Evolutionary conservation across 2,329 filamentous ascomycete species (phyloP), one percentile per base, ranked within the genome.

Genomic region (Aspergillus sp.): DNA sequence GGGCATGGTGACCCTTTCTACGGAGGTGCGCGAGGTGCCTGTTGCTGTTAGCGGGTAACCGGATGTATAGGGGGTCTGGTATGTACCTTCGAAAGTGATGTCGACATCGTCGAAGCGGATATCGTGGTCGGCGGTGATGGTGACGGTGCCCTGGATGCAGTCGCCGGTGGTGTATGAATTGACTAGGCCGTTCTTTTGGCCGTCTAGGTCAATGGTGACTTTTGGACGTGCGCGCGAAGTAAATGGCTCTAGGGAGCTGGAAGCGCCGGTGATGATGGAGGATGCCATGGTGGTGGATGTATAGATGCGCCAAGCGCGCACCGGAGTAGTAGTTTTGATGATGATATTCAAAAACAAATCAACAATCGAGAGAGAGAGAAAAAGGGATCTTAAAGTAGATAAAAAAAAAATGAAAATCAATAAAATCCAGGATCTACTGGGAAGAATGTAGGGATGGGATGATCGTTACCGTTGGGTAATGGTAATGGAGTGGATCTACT

Each of bases 121-220:
- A 47, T 84, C 80, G 45, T 73, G 68, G n/a, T 73, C 68, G 3
- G 77, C 72, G 19, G 72, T 76, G 50, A 86, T 73, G 16, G 67
- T 73, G 5, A 80, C 78, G 22, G 72, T 74, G 11, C 83, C 83
- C 50, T 82, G 73, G 49, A 85, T 78, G 45, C 71, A 74, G 60
- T 85, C 83, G 60, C 80, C 72, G 7, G 81, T 84, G 2, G 82
- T 83, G 61, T 79, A 84, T 32, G 76, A 75, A 17, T 68, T 75
- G 38, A 78, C 68, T 35, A 73, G 71, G 8, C 65, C 62, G 5
- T 64, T 57, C n/a, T 56, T 58, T 51, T 73, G 68, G 16, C 61
- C 61, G 13, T 51, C 54, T 5, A 73, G 53, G 3, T 62, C 45
- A 30, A 73, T 69, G 5, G 63, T 56, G 44, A 73, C 54, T 32